Conservation (phyloP, 75 land plant genomes). For the Pinus tabuliformis region DNA sequence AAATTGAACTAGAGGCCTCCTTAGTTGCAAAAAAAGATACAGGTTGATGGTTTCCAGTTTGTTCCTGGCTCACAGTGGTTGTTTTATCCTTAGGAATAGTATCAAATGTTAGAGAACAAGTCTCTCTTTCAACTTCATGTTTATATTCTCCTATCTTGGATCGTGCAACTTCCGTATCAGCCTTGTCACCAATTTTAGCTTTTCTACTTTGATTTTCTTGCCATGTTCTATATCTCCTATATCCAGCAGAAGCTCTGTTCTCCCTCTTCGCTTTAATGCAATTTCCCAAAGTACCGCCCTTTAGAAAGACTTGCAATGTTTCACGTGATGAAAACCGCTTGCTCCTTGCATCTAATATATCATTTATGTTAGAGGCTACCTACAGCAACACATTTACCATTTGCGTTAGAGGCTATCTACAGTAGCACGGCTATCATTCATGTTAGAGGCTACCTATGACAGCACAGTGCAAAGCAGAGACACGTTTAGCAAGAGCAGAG, state of each 20-base stretch:
- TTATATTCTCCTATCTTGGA: not conserved
- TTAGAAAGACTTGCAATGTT: not conserved
- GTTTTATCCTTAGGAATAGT: not conserved
- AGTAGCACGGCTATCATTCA: too few relatives aligned
- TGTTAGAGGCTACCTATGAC: not conserved
- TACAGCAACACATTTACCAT: too few relatives aligned
- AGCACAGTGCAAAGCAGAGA: not conserved
- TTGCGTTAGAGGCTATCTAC: too few relatives aligned
- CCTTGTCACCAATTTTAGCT: not conserved
- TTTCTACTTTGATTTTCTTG: not conserved
- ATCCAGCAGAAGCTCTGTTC: not conserved
- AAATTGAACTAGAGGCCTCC: not conserved
- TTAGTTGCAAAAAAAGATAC: not conserved
- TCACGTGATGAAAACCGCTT: not conserved
- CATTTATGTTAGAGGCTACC: not conserved
- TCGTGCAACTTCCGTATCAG: not conserved
- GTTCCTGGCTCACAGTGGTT: not conserved
- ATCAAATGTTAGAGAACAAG: slow-evolving; percentile 1
- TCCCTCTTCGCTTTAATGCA: not conserved
- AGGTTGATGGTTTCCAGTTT: not conserved
- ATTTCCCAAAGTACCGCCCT: not conserved
- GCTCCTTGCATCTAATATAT: not conserved
- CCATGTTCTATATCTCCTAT: not conserved
- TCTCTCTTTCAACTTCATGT: not conserved
- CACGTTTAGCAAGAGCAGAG: not conserved